Conservation (phyloP, 495 filamentous ascomycete species). For the Podospora tetraspora region DNA sequence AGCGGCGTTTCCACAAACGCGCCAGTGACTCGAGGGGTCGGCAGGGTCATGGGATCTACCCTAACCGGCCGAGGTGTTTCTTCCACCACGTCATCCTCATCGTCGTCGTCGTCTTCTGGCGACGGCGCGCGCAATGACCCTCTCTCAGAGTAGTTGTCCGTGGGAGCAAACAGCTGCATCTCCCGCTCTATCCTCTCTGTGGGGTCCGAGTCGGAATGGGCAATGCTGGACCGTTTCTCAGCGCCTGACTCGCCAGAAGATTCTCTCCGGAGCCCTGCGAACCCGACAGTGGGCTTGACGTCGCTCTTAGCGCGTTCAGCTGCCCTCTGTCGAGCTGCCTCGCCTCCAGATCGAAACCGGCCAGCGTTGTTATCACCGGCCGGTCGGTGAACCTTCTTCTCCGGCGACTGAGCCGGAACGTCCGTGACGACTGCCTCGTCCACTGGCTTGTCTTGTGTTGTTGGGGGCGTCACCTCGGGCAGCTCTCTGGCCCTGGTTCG, state of each 20-base stretch:
- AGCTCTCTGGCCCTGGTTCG: neutral
- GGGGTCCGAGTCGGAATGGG: slow-evolving; percentile 49
- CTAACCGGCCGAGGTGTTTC: slow-evolving; percentile 43
- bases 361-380: neutral
- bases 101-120: slow-evolving; percentile 26
- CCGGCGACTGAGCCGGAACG: neutral
- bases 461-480: neutral
- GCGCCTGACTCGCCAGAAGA: slow-evolving; percentile 36
- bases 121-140: slow-evolving; percentile 48
- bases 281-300: slow-evolving; percentile 36
- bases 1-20: slow-evolving; percentile 51
- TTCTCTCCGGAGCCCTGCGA: slow-evolving; percentile 32
- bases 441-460: neutral
- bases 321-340: slow-evolving; percentile 14
- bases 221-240: slow-evolving; percentile 36
- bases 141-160: slow-evolving; percentile 49
- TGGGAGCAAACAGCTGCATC: slow-evolving; percentile 49
- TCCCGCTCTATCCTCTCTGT: slow-evolving; percentile 51
- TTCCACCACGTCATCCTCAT: slow-evolving; percentile 16
- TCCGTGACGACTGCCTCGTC: slow-evolving; percentile 1
- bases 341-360: slow-evolving; percentile 5
- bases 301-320: slow-evolving; percentile 24
- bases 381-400: neutral
- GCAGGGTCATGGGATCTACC: slow-evolving; percentile 42
- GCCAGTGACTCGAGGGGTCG: slow-evolving; percentile 47